These are phyloP conservation scores for Hypoxylon sp. DNA, from an alignment of 2,329 filamentous ascomycete genomes.

Conservation along the genomic window DNA sequence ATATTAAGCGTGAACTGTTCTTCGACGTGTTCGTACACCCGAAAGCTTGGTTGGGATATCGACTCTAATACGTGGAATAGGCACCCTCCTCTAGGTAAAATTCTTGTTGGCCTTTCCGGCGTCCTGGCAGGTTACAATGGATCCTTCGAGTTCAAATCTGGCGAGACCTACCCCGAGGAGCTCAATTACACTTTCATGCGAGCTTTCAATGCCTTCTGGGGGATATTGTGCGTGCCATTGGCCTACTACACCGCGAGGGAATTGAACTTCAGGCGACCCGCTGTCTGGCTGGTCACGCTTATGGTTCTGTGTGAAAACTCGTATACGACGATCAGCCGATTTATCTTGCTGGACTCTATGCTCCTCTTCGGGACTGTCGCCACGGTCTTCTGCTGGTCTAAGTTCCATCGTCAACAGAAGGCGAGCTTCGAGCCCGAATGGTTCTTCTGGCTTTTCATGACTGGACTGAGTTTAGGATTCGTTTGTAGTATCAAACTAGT, in stretches of 20 bases:
- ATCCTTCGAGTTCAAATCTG: constrained; percentile 99
- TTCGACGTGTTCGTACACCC: constrained; percentile 75
- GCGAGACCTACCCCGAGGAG: constrained; percentile 92
- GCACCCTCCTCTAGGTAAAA: constrained; percentile 94
- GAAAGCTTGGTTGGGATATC: constrained; percentile 15
- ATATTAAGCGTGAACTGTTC: constrained; percentile 99
- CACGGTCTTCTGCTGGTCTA: constrained; percentile 96
- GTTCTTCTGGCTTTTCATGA: constrained; percentile 95
- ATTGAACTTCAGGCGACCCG: constrained; percentile 85
- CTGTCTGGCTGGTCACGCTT: constrained; percentile 93
- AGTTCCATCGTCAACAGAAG: constrained; percentile 90
- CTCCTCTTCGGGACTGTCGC: constrained; percentile 98
- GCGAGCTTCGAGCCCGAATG: constrained; percentile 91
- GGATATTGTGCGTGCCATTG: constrained; percentile 90
- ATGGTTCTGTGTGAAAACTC: constrained; percentile 99
- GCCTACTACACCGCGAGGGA: constrained; percentile 96
- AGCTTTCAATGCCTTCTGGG: constrained; percentile 95
- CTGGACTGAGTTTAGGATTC: constrained; percentile 94
- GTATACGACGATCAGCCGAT: constrained; percentile 98
- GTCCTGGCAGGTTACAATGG: constrained; percentile 98
- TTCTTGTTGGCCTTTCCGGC: constrained; percentile 95
- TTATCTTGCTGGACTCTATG: constrained; percentile 99
- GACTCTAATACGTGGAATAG: constrained; percentile 44
- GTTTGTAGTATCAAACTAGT: constrained; percentile 99
- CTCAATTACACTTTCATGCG: constrained; percentile 99